Conservation (phyloP, 139 green algal genomes). For the Eudorina sp. region DNA sequence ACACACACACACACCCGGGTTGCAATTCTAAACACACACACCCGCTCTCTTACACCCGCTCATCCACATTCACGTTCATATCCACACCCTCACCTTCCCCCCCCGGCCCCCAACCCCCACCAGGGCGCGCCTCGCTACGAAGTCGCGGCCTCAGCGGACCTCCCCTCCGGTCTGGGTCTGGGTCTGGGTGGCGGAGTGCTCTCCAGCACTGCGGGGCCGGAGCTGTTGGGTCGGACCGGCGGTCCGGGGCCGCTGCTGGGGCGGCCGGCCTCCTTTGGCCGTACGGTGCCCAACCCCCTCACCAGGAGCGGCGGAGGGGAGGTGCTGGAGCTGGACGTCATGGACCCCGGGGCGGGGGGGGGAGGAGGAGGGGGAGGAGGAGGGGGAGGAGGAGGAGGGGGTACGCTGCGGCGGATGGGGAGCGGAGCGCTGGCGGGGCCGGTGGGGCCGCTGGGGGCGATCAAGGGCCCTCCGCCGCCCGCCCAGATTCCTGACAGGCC, state of each 20-base stretch:
- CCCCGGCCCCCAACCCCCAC: not conserved
- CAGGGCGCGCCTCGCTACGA: not conserved
- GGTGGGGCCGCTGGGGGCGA: not conserved
- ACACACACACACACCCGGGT: no score
- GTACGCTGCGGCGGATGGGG: not conserved
- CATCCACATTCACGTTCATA: no score
- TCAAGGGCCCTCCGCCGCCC: not conserved
- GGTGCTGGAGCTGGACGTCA: not conserved
- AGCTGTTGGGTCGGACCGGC: not conserved
- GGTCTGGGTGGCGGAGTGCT: not conserved
- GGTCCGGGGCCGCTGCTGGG: not conserved
- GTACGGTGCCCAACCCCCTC: not conserved
- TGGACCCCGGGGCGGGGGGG: not conserved
- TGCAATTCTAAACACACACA: no score
- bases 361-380: not conserved
- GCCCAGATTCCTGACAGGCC: conserved; percentile 8
- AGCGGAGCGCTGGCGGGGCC: conserved; percentile 7
- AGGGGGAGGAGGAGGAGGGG: not conserved
- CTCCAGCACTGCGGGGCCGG: not conserved
- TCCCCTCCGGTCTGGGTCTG: not conserved
- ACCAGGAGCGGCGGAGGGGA: not conserved
- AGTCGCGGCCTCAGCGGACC: not conserved
- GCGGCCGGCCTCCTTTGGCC: not conserved
- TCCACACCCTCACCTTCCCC: not conserved
- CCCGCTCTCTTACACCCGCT: no score